Base-by-base conservation (phyloP, 805 yeast genomes). In the Suhomyces emberorum region DNA sequence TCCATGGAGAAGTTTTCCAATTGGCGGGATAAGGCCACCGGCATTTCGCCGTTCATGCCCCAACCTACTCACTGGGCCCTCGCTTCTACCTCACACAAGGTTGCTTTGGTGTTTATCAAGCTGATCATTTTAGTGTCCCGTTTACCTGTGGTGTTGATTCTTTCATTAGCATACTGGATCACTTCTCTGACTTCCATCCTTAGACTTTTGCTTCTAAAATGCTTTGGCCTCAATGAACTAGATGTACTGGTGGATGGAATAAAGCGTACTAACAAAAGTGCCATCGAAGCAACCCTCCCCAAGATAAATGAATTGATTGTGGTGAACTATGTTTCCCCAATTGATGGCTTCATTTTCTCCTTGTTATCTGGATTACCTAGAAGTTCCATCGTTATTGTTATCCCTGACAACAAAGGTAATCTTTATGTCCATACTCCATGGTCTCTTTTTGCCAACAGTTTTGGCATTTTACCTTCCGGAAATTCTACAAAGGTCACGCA, bases 21-120 rank as follows among this genome's bases (percentile, higher is more conserved):
- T 42, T 88, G 85, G 81, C 74, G 96, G 59, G 96, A 88, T 54
- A 84, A 80, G 43, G 93, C 91, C 4, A 88, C 96, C 1, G 96
- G 96, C n/a, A 84, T 88, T 23, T 81, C 95, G 0, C 96, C 96
- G 3, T 88, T 87, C 47, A 66, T 83, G 63, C 95, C 95, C 1
- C 46, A 55, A 0, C 47, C 62, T n/a, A 41, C 55, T 28, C 54
- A 70, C 3, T 35, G 41, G 20, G 24, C 41, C 10, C 16, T 42
- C 10, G 21, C 25, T 3, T 12, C 41, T 12, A 37, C 32, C 12
- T 28, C 24, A n/a, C 23, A 16, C 20, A 41, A 32, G 23, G 32
- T 23, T 15, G 36, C 30, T n/a, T 6, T 35, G 16, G 37, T 35
- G 18, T 23, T 49, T 3, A 27, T 39, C 11, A 43, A 41, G 17